phyloP scores from a whole-genome alignment of 1,139 yeast species.

The Candida glucosophila region DNA sequence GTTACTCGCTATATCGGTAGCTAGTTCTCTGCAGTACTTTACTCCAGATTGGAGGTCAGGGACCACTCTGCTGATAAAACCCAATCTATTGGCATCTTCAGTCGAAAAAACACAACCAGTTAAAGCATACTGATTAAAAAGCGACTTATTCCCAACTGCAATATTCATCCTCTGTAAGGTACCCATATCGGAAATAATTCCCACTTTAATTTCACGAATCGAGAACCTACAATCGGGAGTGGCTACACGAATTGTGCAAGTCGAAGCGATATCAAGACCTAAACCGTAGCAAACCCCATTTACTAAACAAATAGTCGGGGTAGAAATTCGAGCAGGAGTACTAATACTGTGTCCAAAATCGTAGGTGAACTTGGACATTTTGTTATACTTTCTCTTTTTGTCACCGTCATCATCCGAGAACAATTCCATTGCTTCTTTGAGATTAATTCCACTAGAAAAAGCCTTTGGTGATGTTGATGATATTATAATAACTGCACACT shows the following conservation, averaged over 20 bases:
- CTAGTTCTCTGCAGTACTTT: constrained; percentile 41
- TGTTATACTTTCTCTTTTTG: constrained; percentile 19
- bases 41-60: constrained; percentile 44
- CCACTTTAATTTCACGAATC: constrained; percentile 64
- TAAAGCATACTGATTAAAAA: constrained; percentile 53
- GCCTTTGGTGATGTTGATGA: constrained; percentile 49
- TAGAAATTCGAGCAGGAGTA: constrained; percentile 35
- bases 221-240: constrained; percentile 47
- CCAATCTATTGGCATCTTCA: constrained; percentile 47
- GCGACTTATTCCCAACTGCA: constrained; percentile 47
- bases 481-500: constrained; percentile 44
- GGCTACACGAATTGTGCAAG: constrained; percentile 52
- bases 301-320: constrained; percentile 41
- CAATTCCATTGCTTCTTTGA: constrained; percentile 27
- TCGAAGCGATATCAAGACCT: constrained; percentile 58
- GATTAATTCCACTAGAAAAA: constrained; percentile 62
- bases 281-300: constrained; percentile 50
- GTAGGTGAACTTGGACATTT: constrained; percentile 24
- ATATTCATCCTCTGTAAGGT: constrained; percentile 61
- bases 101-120: constrained; percentile 54
- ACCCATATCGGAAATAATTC: constrained; percentile 77
- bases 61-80: constrained; percentile 42
- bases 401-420: constrained; percentile 11
- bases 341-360: constrained; percentile 54
- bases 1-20: constrained; percentile 37